Evolutionary conservation across 1,284 basidiomycete species (phyloP), one percentile per base, ranked within the genome.

Genomic region (Mycena sp.): DNA sequence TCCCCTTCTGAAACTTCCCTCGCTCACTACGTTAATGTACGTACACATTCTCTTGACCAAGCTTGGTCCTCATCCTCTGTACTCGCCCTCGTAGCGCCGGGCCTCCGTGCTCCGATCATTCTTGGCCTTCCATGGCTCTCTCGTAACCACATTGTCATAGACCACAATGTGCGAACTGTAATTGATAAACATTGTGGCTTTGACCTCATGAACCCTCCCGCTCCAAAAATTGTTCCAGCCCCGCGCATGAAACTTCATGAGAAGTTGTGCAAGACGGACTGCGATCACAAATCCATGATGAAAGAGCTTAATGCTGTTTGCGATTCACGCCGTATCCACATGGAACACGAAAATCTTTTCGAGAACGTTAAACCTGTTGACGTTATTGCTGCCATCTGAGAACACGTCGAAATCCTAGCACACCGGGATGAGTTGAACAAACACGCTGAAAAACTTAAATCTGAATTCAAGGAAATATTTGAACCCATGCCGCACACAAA

Each of bases 161-260:
- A n/a, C n/a, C n/a, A n/a, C n/a, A n/a, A n/a, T n/a, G n/a, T n/a
- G n/a, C n/a, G n/a, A 4, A 61, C 66, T n/a, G 64, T 51, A 11
- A 60, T 71, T 25, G 64, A 70, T 43, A 70, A 69, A 41, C 26
- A 17, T n/a, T 45, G 16, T 12, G 56, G 57, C 19, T 71, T 60
- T 58, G 54, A 73, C 46, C 25, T 72, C 5, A 32, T 72, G 25
- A 23, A 71, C 26, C 63, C 66, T 10, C 41, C 41, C 2, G 6
- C 41, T 7, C 10, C 23, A 37, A 2, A 17, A 1, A 25, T 26
- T 10, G 10, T 19, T 7, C 30, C 40, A 5, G n/a, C 2, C 16
- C 14, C 16, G 19, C 14, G n/a, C 2, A 19, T 35, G 2, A 54
- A 54, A 28, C 38, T 54, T 16, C 44, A 44, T 10, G 54, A 57